These are phyloP conservation scores for Amaranthus cruentus DNA, from an alignment of 148 eudicot species.

Conservation along the genomic window DNA sequence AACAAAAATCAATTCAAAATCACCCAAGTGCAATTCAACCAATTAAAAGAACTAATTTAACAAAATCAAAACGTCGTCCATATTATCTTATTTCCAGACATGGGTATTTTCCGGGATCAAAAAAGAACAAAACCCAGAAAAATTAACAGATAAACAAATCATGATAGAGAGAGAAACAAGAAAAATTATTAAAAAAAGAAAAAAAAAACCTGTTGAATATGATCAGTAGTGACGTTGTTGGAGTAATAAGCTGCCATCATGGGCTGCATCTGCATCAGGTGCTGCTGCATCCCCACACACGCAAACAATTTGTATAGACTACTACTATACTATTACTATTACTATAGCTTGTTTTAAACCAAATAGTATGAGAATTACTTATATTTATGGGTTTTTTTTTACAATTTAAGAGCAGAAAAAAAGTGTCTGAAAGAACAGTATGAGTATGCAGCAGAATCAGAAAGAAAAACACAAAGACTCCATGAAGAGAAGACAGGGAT, in stretches of 20 bases:
- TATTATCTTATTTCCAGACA: conserved; percentile 6
- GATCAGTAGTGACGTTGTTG: conserved; percentile 92
- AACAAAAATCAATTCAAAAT: neutral
- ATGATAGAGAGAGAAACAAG: neutral
- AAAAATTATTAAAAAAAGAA: neutral
- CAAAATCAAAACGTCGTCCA: too few relatives aligned
- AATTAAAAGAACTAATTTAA: neutral
- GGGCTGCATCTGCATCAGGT: conserved; percentile 99
- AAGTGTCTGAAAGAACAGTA: conserved; percentile 19
- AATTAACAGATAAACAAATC: neutral
- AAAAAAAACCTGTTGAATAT: conserved; percentile 73
- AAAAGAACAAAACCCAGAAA: neutral
- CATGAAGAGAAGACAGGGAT: conserved; percentile 16
- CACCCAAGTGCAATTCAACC: conserved; percentile 1
- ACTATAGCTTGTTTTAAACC: neutral
- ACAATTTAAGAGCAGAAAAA: neutral
- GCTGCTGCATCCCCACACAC: conserved; percentile 66
- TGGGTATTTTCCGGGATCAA: conserved; percentile 1
- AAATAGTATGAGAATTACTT: neutral
- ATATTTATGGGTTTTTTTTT: neutral
- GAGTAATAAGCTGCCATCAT: conserved; percentile 95
- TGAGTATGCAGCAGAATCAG: neutral
- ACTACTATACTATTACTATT: neutral
- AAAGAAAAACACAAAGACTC: neutral
- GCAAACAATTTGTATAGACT: neutral